A percentile compares a stretch with the other conserved stretches of the same genome.
These are phyloP conservation scores for Yamadazyma pseudoaaseri DNA, from an alignment of 1,139 yeast genomes.

Conservation along the genomic window DNA sequence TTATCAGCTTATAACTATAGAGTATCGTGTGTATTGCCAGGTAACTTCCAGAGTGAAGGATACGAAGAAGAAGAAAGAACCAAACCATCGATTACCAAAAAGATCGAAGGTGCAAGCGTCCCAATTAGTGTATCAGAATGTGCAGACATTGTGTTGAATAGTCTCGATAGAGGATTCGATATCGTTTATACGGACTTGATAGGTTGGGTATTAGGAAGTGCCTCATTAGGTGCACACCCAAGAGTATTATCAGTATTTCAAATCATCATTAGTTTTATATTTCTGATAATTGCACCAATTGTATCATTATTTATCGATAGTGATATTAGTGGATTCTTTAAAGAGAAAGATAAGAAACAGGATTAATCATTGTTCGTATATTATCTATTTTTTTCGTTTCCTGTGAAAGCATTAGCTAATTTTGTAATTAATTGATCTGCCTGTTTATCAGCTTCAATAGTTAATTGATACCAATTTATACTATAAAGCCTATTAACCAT, in stretches of 20 bases:
- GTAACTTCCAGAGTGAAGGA: constrained; percentile 90
- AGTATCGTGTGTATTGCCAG: constrained; percentile 72
- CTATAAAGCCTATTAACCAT: constrained; percentile 67
- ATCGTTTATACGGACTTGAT: constrained; percentile 79
- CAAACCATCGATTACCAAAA: constrained; percentile 80
- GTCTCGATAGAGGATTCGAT: constrained; percentile 65
- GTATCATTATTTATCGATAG: constrained; percentile 51
- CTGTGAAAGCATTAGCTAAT: constrained; percentile 17
- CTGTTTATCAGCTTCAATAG: constrained; percentile 37
- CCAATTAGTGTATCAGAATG: constrained; percentile 71
- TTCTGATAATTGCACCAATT: constrained; percentile 66
- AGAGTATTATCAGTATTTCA: constrained; percentile 60
- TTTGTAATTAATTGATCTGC: constrained; percentile 31
- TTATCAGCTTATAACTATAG: constrained; percentile 63
- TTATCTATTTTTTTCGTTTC: constrained; percentile 18
- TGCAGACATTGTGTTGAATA: constrained; percentile 56
- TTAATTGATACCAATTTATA: constrained; percentile 49
- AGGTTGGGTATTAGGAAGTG: constrained; percentile 77
- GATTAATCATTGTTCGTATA: constrained; percentile 1
- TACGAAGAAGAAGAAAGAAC: constrained; percentile 75
- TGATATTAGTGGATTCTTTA: constrained; percentile 50
- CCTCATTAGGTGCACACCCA: constrained; percentile 71
- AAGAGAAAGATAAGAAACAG: constrained; percentile 13
- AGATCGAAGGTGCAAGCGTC: constrained; percentile 80
- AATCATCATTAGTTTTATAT: constrained; percentile 42